Evolutionary conservation across 2,329 filamentous ascomycete genomes (phyloP), one percentile per base, ranked within the genome.

Genomic region (Lachnellula willkommii): DNA sequence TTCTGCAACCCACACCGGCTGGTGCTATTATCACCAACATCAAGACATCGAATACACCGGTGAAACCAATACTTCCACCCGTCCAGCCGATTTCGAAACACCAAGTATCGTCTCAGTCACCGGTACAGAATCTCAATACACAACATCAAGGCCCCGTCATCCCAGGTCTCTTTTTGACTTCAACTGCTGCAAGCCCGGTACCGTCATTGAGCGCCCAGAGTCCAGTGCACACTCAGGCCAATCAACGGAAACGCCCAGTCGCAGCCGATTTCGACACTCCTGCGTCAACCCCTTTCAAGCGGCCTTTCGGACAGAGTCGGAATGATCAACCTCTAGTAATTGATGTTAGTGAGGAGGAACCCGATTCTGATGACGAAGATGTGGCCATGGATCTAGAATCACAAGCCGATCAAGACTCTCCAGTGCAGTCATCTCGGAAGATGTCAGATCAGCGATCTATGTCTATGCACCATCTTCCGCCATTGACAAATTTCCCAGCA

Each of bases 271-370:
- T 88, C 60, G 83, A 88, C 58, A 80, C 82, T n/a, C 74, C 77
- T 20, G 72, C 75, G 0, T 67, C 72, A 28, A 37, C 52, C 3
- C 55, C 62, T 8, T 65, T 61, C 56, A 71, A 88, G 63, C 82
- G 85, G 49, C 80, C 83, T 4, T 85, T 86, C 64, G 81, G 80
- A 12, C 81, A 85, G 46, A 77, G 75, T 47, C 76, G 77, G 24
- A 74, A 79, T 51, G 78, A 85, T 24, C 78, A 84, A 50, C 80
- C 80, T 2, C 80, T 95, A 52, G 81, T 96, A 40, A 95, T 96
- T 63, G 83, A 95, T 61, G 86, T 95, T 40, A 95, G 90, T 67
- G 92, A 95, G 28, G 83, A 86, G 61, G 84, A 87, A 56, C 75
- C 69, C 28, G 81, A 77, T 24, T 77, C 75, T 6, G 78, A 80